phyloP scores from a whole-genome alignment of 2,329 filamentous ascomycete species.

The Trichophyton equinum region DNA sequence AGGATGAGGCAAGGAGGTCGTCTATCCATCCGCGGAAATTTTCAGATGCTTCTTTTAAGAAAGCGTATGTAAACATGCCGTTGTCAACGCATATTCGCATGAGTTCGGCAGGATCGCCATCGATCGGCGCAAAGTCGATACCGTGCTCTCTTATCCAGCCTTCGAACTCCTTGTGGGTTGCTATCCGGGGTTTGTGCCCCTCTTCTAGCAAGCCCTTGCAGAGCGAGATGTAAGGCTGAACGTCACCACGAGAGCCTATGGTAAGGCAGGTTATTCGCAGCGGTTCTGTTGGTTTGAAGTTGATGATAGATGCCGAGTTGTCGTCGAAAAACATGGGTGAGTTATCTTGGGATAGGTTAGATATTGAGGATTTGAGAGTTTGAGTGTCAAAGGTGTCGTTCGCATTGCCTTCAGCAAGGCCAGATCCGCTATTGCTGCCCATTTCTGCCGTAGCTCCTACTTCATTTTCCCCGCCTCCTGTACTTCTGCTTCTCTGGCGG shows the following conservation, averaged over 20 bases:
- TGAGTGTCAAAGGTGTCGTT: conserved; percentile 19
- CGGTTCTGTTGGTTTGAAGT: conserved; percentile 73
- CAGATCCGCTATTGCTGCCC: conserved; percentile 46
- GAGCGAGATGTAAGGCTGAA: conserved; percentile 92
- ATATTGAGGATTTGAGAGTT: conserved; percentile 16
- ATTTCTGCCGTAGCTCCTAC: conserved; percentile 37
- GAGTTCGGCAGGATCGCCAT: conserved; percentile 81
- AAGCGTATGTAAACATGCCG: conserved; percentile 89
- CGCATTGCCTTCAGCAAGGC: conserved; percentile 38
- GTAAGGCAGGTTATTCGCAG: conserved; percentile 85
- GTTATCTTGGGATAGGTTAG: conserved; percentile 24
- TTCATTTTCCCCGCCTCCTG: conserved; percentile 47
- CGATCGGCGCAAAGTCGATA: conserved; percentile 80
- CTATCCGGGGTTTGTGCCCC: conserved; percentile 75
- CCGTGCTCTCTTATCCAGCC: conserved; percentile 84
- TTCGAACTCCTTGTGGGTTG: conserved; percentile 82
- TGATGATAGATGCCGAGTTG: conserved; percentile 70
- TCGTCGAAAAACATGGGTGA: conserved; percentile 75
- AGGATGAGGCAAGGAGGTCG: conserved; percentile 69
- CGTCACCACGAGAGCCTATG: conserved; percentile 88
- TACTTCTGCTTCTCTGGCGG: conserved; percentile 44
- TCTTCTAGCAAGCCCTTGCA: conserved; percentile 83
- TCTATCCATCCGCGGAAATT: conserved; percentile 95
- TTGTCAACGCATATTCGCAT: conserved; percentile 96
- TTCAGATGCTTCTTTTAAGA: conserved; percentile 71